These are phyloP conservation scores for Agaricus subrufescens DNA, from an alignment of 768 basidiomycete genomes.

Conservation along the genomic window DNA sequence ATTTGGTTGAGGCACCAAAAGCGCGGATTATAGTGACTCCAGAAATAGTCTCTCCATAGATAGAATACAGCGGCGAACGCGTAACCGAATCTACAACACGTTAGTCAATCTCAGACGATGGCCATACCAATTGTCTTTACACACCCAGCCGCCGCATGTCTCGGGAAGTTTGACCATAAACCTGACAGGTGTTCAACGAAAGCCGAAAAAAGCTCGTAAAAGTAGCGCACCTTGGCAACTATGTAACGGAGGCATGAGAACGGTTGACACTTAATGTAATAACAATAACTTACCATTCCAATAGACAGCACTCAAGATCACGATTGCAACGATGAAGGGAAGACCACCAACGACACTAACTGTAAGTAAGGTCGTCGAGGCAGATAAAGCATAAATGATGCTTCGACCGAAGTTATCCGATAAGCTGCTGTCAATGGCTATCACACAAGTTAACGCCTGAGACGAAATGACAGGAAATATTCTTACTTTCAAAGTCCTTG, in stretches of 20 bases:
- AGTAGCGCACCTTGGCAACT: slow-evolving; percentile 32
- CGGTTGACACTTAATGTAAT: background rate
- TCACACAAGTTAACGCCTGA: background rate
- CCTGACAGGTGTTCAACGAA: slow-evolving; percentile 18
- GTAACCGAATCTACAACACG: slow-evolving; percentile 38
- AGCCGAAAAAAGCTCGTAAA: background rate
- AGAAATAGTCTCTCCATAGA: slow-evolving; percentile 41
- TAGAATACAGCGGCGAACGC: slow-evolving; percentile 40
- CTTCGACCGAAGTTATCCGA: slow-evolving; percentile 86
- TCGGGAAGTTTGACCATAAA: slow-evolving; percentile 68
- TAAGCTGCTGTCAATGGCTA: slow-evolving; percentile 77
- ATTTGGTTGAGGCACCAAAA: slow-evolving; percentile 86
- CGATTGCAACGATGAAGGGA: slow-evolving; percentile 62
- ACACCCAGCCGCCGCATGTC: slow-evolving; percentile 78
- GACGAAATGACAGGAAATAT: background rate
- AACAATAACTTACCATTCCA: slow-evolving; percentile 52
- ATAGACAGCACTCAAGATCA: slow-evolving; percentile 57
- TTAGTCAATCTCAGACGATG: background rate
- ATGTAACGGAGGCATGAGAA: background rate
- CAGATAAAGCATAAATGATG: slow-evolving; percentile 65
- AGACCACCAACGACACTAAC: slow-evolving; percentile 76
- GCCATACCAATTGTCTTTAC: slow-evolving; percentile 13
- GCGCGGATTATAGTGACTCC: slow-evolving; percentile 58
- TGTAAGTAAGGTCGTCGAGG: slow-evolving; percentile 65
- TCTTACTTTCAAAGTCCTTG: slow-evolving; percentile 78